Evolutionary conservation across 805 yeast genomes (phyloP), one percentile per base, ranked within the genome.

Genomic region (Ogataea philodendri): DNA sequence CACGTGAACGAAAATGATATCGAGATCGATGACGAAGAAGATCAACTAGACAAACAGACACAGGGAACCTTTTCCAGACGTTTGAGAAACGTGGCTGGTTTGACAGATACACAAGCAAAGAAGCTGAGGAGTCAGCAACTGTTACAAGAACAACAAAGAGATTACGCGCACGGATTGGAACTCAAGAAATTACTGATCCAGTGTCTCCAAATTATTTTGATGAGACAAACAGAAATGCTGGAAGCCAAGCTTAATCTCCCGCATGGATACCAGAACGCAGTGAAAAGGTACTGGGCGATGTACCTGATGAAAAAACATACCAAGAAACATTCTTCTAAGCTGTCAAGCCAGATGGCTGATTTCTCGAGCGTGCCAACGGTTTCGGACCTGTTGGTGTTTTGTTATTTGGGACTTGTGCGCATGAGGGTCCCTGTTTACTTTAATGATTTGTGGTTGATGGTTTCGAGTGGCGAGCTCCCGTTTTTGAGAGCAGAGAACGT

Each of bases 11-110:
- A 81, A 45, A 88, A 89, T 22, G 83, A 80, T 44, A 54, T 83
- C 17, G 95, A 86, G 55, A 69, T 78, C 44, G 84, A 84, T 44
- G 90, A 86, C 51, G 95, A 86, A 30, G 88, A 81, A n/a, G 90
- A 80, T 41, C 82, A 74, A 22, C 58, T 59, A 19, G 63, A 56
- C 28, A 84, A 80, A 43, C 90, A 81, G 30, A 83, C 78, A 15
- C 84, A 74, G 41, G 60, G 57, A 21, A 69, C 69, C 9, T 63
- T 66, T 9, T 77, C 86, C 5, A 67, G 75, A 50, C 65, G 85
- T 38, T 52, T 82, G 5, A 39, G 39, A 17, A 75, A 72, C 32
- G 61, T 77, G 21, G 72, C 75, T 56, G 74, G 50, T 39, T 53
- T 52, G 54, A 65, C 62, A 26, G 40, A 36, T 15, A 40, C 46